These are phyloP conservation scores for Zostera marina DNA, from an alignment of 116 monocot species.

Conservation along the genomic window DNA sequence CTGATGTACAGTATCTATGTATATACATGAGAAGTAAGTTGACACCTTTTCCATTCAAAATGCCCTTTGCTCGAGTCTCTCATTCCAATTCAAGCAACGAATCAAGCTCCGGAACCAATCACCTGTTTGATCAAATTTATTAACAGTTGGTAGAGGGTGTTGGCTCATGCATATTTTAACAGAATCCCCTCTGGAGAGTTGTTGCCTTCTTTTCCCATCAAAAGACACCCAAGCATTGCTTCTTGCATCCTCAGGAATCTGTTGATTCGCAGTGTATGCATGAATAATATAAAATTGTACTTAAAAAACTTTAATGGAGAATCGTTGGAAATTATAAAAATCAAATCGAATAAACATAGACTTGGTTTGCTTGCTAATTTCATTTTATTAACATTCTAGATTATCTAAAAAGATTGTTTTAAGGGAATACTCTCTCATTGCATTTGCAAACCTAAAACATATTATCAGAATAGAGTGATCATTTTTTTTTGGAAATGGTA, in stretches of 20 bases:
- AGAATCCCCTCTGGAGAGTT: constrained; percentile 83
- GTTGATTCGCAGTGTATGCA: not conserved
- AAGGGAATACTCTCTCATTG: too few relatives aligned
- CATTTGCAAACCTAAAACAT: too few relatives aligned
- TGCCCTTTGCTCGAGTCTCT: constrained; percentile 84
- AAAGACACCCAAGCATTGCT: constrained; percentile 99
- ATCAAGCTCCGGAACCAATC: constrained; percentile 94
- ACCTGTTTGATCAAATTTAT: constrained; percentile 94
- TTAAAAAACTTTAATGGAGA: too few relatives aligned
- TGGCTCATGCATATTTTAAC: constrained; percentile 80
- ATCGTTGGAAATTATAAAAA: too few relatives aligned
- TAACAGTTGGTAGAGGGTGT: constrained; percentile 95
- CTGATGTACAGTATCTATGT: too few relatives aligned
- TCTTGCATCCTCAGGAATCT: constrained; percentile 81
- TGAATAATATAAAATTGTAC: too few relatives aligned
- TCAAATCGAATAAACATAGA: too few relatives aligned
- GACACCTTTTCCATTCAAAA: constrained; percentile 19
- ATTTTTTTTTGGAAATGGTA: too few relatives aligned
- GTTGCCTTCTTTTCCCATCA: constrained; percentile 94
- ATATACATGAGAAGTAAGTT: not conserved
- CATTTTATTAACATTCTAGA: too few relatives aligned
- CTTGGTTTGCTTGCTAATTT: too few relatives aligned
- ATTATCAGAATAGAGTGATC: too few relatives aligned
- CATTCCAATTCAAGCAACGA: constrained; percentile 95
- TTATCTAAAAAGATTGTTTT: too few relatives aligned